Evolutionary conservation across 2,329 filamentous ascomycete species (phyloP).

Genomic region (Apiospora phragmitis): DNA sequence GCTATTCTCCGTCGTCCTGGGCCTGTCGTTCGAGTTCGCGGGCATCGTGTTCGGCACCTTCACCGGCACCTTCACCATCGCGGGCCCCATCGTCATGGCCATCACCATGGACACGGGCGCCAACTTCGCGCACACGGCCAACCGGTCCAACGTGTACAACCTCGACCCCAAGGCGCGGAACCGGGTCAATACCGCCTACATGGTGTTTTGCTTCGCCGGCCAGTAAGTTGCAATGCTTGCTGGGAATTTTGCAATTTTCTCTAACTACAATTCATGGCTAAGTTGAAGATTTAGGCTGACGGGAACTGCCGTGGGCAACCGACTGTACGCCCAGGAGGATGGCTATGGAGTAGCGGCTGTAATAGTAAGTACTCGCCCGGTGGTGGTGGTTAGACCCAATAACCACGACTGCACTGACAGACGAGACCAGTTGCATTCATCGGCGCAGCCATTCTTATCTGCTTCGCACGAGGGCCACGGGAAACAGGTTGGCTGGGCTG

Average conservation of each 20-base stretch:
- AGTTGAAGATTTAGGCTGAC: slow-evolving; percentile 43
- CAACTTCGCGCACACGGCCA: slow-evolving; percentile 74
- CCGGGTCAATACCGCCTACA: slow-evolving; percentile 79
- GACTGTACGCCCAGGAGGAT: slow-evolving; percentile 53
- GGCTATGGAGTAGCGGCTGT: slow-evolving; percentile 47
- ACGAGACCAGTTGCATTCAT: slow-evolving; percentile 35
- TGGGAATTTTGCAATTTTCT: too few species aligned
- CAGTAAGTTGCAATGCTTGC: slow-evolving; percentile 42
- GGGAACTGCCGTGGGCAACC: slow-evolving; percentile 62
- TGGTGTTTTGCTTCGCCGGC: slow-evolving; percentile 73
- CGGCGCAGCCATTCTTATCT: slow-evolving; percentile 36
- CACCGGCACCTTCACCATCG: slow-evolving; percentile 63
- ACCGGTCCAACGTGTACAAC: slow-evolving; percentile 67
- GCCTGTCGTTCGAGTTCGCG: slow-evolving; percentile 56
- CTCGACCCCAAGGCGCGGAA: slow-evolving; percentile 73
- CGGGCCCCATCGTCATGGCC: slow-evolving; percentile 72
- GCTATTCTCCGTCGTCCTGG: slow-evolving; percentile 65
- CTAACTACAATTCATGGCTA: neutral
- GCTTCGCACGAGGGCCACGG: slow-evolving; percentile 38
- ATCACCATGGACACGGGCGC: slow-evolving; percentile 70
- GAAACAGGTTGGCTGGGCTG: slow-evolving; percentile 45
- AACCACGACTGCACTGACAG: neutral
- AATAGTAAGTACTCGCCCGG: slow-evolving; percentile 31
- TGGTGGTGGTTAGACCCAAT: neutral
- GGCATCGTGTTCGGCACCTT: slow-evolving; percentile 71